A percentile compares a stretch with the other conserved stretches of the same genome.
Conservation (phyloP, 352 stramenopile genomes). For the Hyaloperonospora arabidopsidis region DNA sequence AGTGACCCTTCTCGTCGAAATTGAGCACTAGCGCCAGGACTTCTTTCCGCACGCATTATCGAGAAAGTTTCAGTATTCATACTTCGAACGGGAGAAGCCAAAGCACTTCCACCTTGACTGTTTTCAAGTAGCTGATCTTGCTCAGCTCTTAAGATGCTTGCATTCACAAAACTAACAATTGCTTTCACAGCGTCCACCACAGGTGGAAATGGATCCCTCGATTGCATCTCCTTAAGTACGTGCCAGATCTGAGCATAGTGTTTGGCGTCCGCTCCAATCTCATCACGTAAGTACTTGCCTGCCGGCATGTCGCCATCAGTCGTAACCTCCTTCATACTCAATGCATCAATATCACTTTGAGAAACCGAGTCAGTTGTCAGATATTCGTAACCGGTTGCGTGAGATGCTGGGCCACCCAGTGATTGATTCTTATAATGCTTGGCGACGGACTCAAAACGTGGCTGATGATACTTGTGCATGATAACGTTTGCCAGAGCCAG, state of each 20-base stretch:
- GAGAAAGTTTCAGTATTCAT: conserved; percentile 13
- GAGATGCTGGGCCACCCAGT: conserved; percentile 5
- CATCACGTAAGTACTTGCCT: conserved; percentile 34
- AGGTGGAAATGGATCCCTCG: conserved; percentile 79
- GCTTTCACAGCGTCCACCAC: conserved; percentile 54
- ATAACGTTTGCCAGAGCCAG: conserved; percentile 80
- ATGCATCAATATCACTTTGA: conserved; percentile 9
- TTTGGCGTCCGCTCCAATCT: conserved; percentile 55
- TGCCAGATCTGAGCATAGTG: conserved; percentile 86
- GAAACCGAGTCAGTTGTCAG: conserved; percentile 9
- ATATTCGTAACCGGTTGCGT: conserved; percentile 1
- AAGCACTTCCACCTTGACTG: conserved; percentile 19
- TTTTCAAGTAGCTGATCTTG: conserved; percentile 41
- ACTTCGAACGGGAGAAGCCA: conserved; percentile 26
- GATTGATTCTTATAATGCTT: conserved; percentile 68
- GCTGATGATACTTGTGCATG: conserved; percentile 81
- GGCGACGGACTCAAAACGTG: conserved; percentile 76
- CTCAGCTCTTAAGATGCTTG: conserved; percentile 44
- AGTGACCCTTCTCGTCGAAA: conserved; percentile 39
- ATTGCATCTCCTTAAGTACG: conserved; percentile 74
- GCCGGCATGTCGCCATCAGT: conserved; percentile 30
- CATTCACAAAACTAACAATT: conserved; percentile 60
- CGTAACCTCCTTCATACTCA: conserved; percentile 8
- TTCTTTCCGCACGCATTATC: conserved; percentile 16
- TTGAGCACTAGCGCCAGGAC: conserved; percentile 4